Conservation (phyloP, 2,329 filamentous ascomycete species). For the Lojkania enalia region DNA sequence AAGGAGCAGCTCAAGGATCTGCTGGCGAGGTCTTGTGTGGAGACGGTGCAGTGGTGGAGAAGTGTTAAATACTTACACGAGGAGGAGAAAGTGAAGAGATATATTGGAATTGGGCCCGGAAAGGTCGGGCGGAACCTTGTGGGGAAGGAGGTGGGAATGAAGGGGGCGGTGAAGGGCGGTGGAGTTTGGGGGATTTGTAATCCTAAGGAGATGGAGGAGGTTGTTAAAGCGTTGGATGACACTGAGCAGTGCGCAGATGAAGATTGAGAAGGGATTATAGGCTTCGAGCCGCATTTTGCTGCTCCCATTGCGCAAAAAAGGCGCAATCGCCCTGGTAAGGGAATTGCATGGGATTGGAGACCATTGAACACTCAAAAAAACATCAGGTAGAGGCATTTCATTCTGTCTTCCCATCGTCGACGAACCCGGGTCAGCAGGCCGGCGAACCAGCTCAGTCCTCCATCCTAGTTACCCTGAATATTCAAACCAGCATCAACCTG, state of each 20-base stretch:
- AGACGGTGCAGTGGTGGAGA: conserved; percentile 94
- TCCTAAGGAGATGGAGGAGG: conserved; percentile 60
- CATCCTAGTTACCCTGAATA: conserved; percentile 27
- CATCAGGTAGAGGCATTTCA: no score
- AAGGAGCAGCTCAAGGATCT: conserved; percentile 77
- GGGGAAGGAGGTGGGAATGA: conserved; percentile 92
- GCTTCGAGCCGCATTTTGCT: no score
- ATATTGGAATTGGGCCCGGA: conserved; percentile 90
- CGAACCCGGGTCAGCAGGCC: no score
- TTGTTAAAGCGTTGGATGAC: conserved; percentile 51
- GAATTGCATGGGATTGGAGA: no score
- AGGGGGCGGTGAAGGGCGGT: conserved; percentile 79
- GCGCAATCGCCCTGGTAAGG: no score
- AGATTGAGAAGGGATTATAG: not conserved
- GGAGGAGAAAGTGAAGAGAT: conserved; percentile 76
- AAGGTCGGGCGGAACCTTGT: conserved; percentile 93
- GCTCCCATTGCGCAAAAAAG: no score
- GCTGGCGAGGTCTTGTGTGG: conserved; percentile 79
- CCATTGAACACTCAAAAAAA: no score
- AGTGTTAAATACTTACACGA: conserved; percentile 88
- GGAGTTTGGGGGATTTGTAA: conserved; percentile 92
- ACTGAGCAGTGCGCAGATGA: conserved; percentile 49
- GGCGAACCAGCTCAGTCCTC: no score
- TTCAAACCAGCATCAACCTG: conserved; percentile 46
- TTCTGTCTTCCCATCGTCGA: no score